These are phyloP conservation scores for Phytophthora sansomeana DNA, from an alignment of 352 stramenopile species.

Conservation along the genomic window DNA sequence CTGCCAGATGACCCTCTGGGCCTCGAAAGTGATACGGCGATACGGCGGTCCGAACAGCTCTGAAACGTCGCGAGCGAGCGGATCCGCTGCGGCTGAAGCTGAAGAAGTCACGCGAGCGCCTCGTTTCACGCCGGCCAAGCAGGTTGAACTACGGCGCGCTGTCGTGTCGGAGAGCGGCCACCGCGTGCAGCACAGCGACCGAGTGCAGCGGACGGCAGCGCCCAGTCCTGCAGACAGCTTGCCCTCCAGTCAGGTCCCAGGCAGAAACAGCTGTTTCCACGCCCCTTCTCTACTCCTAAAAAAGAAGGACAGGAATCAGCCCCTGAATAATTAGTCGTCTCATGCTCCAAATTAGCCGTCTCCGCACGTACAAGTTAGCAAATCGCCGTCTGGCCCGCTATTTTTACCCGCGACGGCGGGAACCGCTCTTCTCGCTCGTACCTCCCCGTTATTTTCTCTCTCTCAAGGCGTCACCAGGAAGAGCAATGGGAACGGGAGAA, in stretches of 20 bases:
- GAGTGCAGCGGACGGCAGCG: background rate
- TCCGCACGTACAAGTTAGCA: constrained; percentile 18
- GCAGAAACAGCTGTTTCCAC: background rate
- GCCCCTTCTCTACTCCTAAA: constrained; percentile 2
- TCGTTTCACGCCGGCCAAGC: constrained; percentile 1
- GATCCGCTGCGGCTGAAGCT: background rate
- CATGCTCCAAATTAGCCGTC: constrained; percentile 4
- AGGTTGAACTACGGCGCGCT: constrained; percentile 11
- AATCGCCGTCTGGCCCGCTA: constrained; percentile 14
- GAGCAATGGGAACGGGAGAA: constrained; percentile 47
- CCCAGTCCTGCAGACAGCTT: too few species aligned
- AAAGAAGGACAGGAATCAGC: constrained; percentile 36
- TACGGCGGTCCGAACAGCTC: background rate
- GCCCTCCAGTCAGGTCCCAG: constrained; percentile 2
- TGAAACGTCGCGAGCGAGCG: background rate
- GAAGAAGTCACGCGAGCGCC: background rate
- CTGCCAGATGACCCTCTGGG: background rate
- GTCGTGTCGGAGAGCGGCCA: constrained; percentile 12
- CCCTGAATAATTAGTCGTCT: background rate
- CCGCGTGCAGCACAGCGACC: background rate
- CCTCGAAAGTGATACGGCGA: background rate
- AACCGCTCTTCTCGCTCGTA: constrained; percentile 36
- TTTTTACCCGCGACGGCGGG: constrained; percentile 25
- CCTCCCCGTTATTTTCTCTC: constrained; percentile 47
- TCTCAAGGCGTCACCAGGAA: too few species aligned